These are phyloP conservation scores for Colletotrichum cereale DNA, from an alignment of 2,329 filamentous ascomycete species.

Conservation along the genomic window DNA sequence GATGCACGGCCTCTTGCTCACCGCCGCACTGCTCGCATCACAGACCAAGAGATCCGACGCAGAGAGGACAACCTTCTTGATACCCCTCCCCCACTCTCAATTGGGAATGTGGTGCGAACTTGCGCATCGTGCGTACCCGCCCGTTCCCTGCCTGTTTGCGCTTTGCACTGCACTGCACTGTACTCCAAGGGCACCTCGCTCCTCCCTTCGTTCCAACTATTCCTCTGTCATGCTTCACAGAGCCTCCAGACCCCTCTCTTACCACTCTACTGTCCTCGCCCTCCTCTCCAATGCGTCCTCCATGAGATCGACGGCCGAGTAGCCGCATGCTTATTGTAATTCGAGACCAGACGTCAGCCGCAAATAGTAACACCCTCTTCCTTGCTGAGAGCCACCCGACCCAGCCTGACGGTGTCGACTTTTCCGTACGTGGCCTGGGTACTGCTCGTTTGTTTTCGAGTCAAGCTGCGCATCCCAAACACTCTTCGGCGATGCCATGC, in stretches of 20 bases:
- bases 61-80: constrained; percentile 19
- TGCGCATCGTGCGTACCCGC: constrained; percentile 27
- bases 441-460: constrained; percentile 28
- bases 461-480: constrained; percentile 25
- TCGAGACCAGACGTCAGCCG: constrained; percentile 34
- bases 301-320: constrained; percentile 33
- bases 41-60: constrained; percentile 3
- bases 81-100: constrained; percentile 23
- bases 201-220: constrained; percentile 14
- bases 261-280: not conserved
- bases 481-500: constrained; percentile 15
- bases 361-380: constrained; percentile 39
- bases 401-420: constrained; percentile 32
- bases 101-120: constrained; percentile 31
- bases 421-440: constrained; percentile 19
- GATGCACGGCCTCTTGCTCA: not conserved
- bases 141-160: constrained; percentile 10
- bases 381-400: constrained; percentile 32
- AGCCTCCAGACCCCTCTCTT: not conserved
- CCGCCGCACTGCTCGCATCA: constrained; percentile 5
- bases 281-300: constrained; percentile 20
- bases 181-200: constrained; percentile 10
- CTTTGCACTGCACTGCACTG: not conserved
- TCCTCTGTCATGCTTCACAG: not conserved
- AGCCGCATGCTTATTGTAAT: constrained; percentile 37